These are phyloP conservation scores for Coemansia sp. DNA, from an alignment of 192 early-diverging fungal species.

Conservation along the genomic window DNA sequence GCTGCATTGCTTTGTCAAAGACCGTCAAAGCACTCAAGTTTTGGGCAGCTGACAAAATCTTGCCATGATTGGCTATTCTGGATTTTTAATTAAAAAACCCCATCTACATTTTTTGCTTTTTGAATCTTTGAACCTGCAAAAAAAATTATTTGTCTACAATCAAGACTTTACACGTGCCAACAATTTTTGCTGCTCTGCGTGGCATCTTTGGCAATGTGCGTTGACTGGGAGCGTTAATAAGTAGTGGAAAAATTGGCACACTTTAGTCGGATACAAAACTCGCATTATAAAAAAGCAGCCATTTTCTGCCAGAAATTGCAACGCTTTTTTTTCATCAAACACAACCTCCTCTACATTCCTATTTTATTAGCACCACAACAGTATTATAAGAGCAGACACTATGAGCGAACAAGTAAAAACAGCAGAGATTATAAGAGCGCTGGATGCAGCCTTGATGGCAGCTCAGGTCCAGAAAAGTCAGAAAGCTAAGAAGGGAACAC, in stretches of 20 bases:
- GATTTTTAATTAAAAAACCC: not conserved
- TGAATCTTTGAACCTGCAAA: not conserved
- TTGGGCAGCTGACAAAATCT: constrained; percentile 62
- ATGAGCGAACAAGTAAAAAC: no score
- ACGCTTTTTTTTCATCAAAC: not conserved
- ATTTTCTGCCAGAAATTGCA: not conserved
- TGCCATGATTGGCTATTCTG: not conserved
- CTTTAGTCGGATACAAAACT: not conserved
- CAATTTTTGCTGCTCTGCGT: not conserved
- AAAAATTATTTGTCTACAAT: not conserved
- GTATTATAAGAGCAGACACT: no score
- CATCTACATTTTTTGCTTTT: not conserved
- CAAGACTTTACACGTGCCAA: not conserved
- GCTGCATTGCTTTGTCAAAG: constrained; percentile 78
- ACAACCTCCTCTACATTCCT: not conserved
- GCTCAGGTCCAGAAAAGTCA: no score
- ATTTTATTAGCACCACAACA: no score
- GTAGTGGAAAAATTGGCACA: not conserved
- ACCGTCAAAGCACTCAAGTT: constrained; percentile 96
- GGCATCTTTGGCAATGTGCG: not conserved
- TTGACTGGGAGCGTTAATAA: not conserved
- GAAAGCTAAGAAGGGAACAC: not conserved
- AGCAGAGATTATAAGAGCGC: no score
- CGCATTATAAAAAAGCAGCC: not conserved
- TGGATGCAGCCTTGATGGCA: no score